These are phyloP conservation scores for Vanrija sp. DNA, from an alignment of 1,284 basidiomycete species.

Conservation along the genomic window DNA sequence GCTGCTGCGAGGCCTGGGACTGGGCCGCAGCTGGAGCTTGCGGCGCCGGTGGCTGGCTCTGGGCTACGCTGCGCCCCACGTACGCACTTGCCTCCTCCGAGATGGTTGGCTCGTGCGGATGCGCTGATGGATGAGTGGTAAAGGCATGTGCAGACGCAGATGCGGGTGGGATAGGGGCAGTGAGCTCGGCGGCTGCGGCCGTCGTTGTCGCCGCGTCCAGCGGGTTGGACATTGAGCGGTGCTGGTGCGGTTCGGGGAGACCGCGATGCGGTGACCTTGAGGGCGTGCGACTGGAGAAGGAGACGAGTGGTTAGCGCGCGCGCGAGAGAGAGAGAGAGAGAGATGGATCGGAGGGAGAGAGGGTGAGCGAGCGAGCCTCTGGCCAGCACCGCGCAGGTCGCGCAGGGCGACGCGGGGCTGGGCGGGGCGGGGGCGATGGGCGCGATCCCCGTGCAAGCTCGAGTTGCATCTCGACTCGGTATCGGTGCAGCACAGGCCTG, in stretches of 20 bases:
- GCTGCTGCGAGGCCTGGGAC: no score
- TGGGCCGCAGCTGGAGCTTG: neutral
- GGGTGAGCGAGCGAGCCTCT: no score
- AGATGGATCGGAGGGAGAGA: neutral
- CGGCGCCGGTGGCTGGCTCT: neutral
- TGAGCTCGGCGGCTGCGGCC: neutral
- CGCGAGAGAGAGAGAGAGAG: neutral
- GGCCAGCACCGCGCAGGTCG: no score
- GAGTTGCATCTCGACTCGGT: no score
- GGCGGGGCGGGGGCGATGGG: neutral
- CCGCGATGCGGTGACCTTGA: slow-evolving; percentile 35
- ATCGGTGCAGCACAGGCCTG: neutral
- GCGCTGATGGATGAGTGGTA: slow-evolving; percentile 17
- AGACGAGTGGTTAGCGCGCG: neutral
- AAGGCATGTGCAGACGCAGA: slow-evolving; percentile 15
- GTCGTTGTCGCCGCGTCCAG: slow-evolving; percentile 5
- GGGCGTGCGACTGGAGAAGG: slow-evolving; percentile 26
- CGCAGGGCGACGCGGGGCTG: neutral
- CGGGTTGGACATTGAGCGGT: slow-evolving; percentile 19
- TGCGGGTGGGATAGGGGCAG: slow-evolving; percentile 8
- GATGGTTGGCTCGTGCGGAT: slow-evolving; percentile 38
- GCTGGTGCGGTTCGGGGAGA: slow-evolving; percentile 21
- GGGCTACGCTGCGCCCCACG: slow-evolving; percentile 11
- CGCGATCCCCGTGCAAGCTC: neutral
- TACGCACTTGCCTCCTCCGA: slow-evolving; percentile 29